These are phyloP conservation scores for Penicillium bialowiezense DNA, from an alignment of 495 filamentous ascomycete species.

Conservation along the genomic window DNA sequence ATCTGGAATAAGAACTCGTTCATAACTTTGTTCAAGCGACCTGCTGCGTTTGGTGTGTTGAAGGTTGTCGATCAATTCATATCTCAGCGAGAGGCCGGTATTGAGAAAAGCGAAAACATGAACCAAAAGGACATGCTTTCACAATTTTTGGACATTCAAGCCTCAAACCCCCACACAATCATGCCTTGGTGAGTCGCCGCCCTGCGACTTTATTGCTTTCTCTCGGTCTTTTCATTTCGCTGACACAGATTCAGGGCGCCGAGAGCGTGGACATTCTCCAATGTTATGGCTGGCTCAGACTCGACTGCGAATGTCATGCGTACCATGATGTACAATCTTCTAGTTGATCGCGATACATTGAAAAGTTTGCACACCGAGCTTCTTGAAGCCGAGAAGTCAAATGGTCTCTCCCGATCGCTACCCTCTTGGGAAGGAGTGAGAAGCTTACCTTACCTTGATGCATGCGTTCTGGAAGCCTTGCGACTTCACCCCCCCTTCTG, in stretches of 20 bases:
- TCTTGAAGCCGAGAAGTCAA: constrained; percentile 1
- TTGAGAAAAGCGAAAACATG: too few relatives aligned
- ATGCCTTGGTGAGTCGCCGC: too few relatives aligned
- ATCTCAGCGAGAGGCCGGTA: too few relatives aligned
- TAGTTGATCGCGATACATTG: constrained; percentile 27
- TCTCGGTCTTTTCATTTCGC: too few relatives aligned
- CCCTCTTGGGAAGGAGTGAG: constrained; percentile 23
- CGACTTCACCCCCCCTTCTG: constrained; percentile 46
- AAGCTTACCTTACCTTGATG: constrained; percentile 33
- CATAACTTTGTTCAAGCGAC: constrained; percentile 7
- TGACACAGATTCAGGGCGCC: too few relatives aligned
- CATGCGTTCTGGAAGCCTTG: constrained; percentile 57
- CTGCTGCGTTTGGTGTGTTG: neutral
- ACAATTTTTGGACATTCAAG: too few relatives aligned
- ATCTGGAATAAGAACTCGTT: constrained; percentile 18
- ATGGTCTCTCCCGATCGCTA: constrained; percentile 9
- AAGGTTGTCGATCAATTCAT: neutral
- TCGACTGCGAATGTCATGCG: constrained; percentile 39
- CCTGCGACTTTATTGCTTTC: too few relatives aligned
- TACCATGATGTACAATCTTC: constrained; percentile 27
- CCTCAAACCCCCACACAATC: neutral
- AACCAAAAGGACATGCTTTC: too few relatives aligned
- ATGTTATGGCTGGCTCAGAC: constrained; percentile 44
- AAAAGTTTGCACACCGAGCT: constrained; percentile 19
- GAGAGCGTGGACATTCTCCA: constrained; percentile 19